Evolutionary conservation across 208 protist genomes (phyloP).

Genomic region (Naegleria gruberi): DNA sequence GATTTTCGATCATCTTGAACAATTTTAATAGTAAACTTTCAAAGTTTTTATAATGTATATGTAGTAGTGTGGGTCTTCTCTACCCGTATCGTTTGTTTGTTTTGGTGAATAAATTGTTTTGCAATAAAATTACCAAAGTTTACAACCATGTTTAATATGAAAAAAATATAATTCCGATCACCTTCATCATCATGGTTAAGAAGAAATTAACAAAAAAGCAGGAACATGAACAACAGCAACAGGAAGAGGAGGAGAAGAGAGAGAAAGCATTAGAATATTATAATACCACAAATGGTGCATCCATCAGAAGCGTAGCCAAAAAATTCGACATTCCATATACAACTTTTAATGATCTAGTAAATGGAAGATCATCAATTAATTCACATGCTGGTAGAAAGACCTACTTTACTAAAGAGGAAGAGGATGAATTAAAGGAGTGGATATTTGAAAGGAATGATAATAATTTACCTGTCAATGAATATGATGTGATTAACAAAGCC

Average conservation of each 20-base stretch:
- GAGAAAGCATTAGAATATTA: not conserved
- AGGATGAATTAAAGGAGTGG: not conserved
- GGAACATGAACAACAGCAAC: no score
- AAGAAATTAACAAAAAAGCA: no score
- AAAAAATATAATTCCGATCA: no score
- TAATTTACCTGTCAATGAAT: not conserved
- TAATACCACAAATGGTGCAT: not conserved
- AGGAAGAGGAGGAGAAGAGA: not conserved
- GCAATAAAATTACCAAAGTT: no score
- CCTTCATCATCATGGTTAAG: no score
- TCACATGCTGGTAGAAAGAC: not conserved
- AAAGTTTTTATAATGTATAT: no score
- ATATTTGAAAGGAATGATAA: not conserved
- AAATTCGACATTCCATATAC: not conserved
- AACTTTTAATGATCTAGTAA: not conserved
- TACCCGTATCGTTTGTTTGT: no score
- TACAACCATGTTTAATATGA: no score
- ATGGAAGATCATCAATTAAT: not conserved
- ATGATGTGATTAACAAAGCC: not conserved
- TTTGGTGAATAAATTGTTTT: no score
- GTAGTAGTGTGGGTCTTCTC: no score
- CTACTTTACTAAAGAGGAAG: not conserved
- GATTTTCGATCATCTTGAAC: no score
- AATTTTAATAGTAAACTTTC: no score
- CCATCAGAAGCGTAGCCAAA: not conserved